Conservation (phyloP, 2,329 filamentous ascomycete species). For the Neonectria faginata region DNA sequence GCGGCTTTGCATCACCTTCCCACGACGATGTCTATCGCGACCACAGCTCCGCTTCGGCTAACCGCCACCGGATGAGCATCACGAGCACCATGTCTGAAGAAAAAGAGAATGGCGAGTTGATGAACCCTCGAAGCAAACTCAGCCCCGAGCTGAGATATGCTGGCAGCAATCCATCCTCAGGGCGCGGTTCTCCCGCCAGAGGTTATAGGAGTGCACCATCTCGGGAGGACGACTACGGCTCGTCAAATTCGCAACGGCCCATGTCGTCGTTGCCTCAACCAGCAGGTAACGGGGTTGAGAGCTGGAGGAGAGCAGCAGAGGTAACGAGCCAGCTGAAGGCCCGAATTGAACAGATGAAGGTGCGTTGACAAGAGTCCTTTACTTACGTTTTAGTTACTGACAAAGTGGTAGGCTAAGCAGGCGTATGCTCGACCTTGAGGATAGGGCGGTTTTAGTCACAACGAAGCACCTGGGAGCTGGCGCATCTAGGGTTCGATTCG, state of each 20-base stretch:
- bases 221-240: slow-evolving; percentile 51
- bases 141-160: slow-evolving; percentile 67
- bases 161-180: slow-evolving; percentile 64
- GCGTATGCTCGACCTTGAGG: slow-evolving; percentile 59
- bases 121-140: slow-evolving; percentile 63
- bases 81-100: slow-evolving; percentile 78
- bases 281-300: slow-evolving; percentile 68
- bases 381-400: slow-evolving; percentile 16
- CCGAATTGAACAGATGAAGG: slow-evolving; percentile 98
- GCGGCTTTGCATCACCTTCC: slow-evolving; percentile 62
- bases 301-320: slow-evolving; percentile 96
- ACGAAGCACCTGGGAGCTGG: slow-evolving; percentile 30
- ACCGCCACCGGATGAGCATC: slow-evolving; percentile 69
- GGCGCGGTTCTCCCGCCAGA: slow-evolving; percentile 69
- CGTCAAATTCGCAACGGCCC: slow-evolving; percentile 48
- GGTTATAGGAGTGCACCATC: slow-evolving; percentile 59
- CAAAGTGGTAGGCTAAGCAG: slow-evolving; percentile 58
- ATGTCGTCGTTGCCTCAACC: slow-evolving; percentile 53
- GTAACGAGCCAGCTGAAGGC: slow-evolving; percentile 98
- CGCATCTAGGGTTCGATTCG: slow-evolving; percentile 40
- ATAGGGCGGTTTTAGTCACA: slow-evolving; percentile 6
- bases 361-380: slow-evolving; percentile 45
- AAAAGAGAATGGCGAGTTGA: slow-evolving; percentile 75
- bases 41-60: slow-evolving; percentile 53
- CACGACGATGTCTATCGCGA: slow-evolving; percentile 73